Percentiles rank a stretch among this genome's conserved stretches.
Evolutionary conservation across 805 yeast species (phyloP).

Genomic region (Monosporozyma aerobia): DNA sequence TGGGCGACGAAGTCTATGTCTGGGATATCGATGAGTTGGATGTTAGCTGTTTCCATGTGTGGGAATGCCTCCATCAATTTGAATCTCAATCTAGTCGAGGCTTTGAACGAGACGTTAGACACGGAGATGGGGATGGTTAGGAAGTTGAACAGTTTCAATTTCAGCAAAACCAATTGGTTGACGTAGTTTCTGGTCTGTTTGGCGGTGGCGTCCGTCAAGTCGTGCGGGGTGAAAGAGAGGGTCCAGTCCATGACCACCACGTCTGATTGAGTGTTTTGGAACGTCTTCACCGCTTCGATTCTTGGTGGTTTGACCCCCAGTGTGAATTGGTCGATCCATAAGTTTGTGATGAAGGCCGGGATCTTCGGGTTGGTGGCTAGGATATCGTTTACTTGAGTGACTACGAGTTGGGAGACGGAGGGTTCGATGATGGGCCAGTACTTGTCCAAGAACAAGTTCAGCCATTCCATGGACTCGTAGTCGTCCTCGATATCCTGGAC

Average conservation of each 20-base stretch:
- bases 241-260: conserved; percentile 98
- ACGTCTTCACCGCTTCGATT: conserved; percentile 79
- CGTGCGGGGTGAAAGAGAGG: conserved; percentile 86
- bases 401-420: conserved; percentile 71
- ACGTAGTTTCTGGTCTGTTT: conserved; percentile 79
- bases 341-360: conserved; percentile 74
- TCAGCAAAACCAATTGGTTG: conserved; percentile 71
- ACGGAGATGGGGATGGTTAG: conserved; percentile 70
- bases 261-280: conserved; percentile 82
- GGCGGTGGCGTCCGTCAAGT: conserved; percentile 70
- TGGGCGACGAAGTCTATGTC: conserved; percentile 75
- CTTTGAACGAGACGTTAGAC: conserved; percentile 69
- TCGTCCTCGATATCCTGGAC: conserved; percentile 76
- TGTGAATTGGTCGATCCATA: conserved; percentile 84
- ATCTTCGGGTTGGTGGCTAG: conserved; percentile 61
- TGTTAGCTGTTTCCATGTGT: conserved; percentile 82
- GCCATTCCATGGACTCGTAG: conserved; percentile 93
- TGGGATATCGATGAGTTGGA: conserved; percentile 80
- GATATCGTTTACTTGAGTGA: conserved; percentile 76
- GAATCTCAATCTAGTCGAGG: conserved; percentile 67
- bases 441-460: conserved; percentile 77
- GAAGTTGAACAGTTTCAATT: conserved; percentile 68
- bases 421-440: conserved; percentile 93
- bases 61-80: conserved; percentile 89
- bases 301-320: conserved; percentile 95